Evolutionary conservation across 2,329 filamentous ascomycete genomes (phyloP).

Genomic region (Tolypocladium capitatum): DNA sequence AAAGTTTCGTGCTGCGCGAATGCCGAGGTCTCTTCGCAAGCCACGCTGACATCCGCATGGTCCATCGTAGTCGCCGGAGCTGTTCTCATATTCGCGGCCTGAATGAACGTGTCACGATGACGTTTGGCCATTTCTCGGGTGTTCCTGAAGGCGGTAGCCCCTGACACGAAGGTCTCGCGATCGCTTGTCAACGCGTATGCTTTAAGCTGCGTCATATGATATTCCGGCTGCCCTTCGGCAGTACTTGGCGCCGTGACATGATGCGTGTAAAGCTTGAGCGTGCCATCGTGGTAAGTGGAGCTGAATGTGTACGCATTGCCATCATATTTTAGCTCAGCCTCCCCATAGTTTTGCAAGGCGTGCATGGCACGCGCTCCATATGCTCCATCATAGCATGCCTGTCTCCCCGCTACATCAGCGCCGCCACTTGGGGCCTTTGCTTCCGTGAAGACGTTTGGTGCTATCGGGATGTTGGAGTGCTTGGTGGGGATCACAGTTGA

Average conservation of each 20-base stretch:
- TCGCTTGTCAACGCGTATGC: constrained; percentile 13
- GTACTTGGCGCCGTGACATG: constrained; percentile 17
- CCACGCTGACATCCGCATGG: not conserved
- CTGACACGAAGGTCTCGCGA: constrained; percentile 2
- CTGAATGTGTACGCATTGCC: constrained; percentile 23
- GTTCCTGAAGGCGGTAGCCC: not conserved
- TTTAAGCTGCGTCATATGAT: constrained; percentile 23
- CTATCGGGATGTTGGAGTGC: constrained; percentile 10
- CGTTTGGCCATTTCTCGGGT: not conserved
- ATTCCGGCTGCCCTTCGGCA: constrained; percentile 19
- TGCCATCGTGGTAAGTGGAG: constrained; percentile 19
- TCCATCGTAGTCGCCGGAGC: not conserved
- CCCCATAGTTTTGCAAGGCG: constrained; percentile 13
- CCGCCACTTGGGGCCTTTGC: constrained; percentile 21
- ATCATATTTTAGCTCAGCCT: constrained; percentile 18
- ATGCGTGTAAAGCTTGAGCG: constrained; percentile 23
- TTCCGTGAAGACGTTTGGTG: constrained; percentile 28
- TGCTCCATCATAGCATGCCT: constrained; percentile 24
- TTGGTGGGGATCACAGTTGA: not conserved
- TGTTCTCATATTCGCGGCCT: not conserved
- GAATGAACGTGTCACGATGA: not conserved
- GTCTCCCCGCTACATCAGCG: constrained; percentile 15
- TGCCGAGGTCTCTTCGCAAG: not conserved
- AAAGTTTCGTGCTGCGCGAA: not conserved
- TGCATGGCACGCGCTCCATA: constrained; percentile 22